Conservation (phyloP, 1,284 basidiomycete genomes). For the Grifola frondosa region DNA sequence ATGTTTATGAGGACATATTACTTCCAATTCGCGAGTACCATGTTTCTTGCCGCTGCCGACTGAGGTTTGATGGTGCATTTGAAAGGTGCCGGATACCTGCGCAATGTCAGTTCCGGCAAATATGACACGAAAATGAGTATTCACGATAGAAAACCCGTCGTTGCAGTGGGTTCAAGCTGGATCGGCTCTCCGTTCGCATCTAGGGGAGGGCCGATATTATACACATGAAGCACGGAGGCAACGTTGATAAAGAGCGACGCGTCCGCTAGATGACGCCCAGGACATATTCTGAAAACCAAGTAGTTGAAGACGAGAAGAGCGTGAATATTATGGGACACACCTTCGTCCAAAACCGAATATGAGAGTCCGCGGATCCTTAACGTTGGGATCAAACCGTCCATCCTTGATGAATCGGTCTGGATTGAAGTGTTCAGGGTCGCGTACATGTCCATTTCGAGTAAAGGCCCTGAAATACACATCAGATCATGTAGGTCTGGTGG, state of each 20-base stretch:
- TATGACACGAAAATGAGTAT: background rate
- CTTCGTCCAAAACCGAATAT: slow-evolving; percentile 9
- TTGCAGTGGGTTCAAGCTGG: slow-evolving; percentile 9
- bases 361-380: slow-evolving; percentile 5
- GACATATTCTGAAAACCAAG: slow-evolving; percentile 10
- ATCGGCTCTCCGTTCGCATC: slow-evolving; percentile 9
- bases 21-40: too few species aligned
- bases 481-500: background rate
- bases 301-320: slow-evolving; percentile 35
- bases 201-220: slow-evolving; percentile 10
- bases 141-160: slow-evolving; percentile 10
- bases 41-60: slow-evolving; percentile 5
- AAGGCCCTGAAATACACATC: slow-evolving; percentile 15
- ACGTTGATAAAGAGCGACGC: slow-evolving; percentile 17
- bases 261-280: slow-evolving; percentile 14
- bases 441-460: slow-evolving; percentile 17
- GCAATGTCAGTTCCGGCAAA: background rate
- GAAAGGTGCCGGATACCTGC: slow-evolving; percentile 12
- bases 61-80: slow-evolving; percentile 13
- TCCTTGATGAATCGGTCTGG: slow-evolving; percentile 5
- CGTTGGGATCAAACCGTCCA: slow-evolving; percentile 4
- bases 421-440: slow-evolving; percentile 6
- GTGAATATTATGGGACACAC: slow-evolving; percentile 21
- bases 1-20: too few species aligned
- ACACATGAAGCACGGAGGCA: slow-evolving; percentile 15